Evolutionary conservation across 345 rosid genomes (phyloP).

Genomic region (Jatropha curcas): DNA sequence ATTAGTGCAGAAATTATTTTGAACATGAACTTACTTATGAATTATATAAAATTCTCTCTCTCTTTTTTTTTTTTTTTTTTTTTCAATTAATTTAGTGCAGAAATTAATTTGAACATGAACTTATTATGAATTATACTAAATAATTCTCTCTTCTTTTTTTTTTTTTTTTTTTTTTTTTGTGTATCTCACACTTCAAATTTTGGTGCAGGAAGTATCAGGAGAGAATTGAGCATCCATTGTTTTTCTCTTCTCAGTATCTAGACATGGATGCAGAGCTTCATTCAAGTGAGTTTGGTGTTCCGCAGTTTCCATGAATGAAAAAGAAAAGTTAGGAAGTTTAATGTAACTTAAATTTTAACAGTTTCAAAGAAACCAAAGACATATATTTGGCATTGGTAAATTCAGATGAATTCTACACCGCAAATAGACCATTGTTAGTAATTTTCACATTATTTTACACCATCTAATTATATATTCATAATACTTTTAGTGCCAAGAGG

Average conservation of each 20-base stretch:
- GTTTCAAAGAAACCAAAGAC: background rate
- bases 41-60: too few relatives aligned
- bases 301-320: background rate
- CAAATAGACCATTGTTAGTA: background rate
- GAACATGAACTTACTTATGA: too few relatives aligned
- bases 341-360: background rate
- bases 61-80: too few relatives aligned
- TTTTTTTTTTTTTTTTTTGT: too few relatives aligned
- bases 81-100: too few relatives aligned
- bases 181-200: background rate
- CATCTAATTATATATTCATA: background rate
- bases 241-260: constrained; percentile 33
- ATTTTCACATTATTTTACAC: background rate
- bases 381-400: background rate
- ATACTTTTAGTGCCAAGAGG: constrained; percentile 46
- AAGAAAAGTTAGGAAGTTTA: background rate
- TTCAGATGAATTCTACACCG: background rate
- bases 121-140: too few relatives aligned
- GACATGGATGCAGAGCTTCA: constrained; percentile 55
- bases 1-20: background rate
- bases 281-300: constrained; percentile 39
- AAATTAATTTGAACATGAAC: too few relatives aligned
- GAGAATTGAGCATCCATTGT: constrained; percentile 38
- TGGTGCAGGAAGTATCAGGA: constrained; percentile 50
- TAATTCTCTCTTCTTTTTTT: too few relatives aligned